Conservation (phyloP, 2,329 filamentous ascomycete species). For the Capronia coronata region DNA sequence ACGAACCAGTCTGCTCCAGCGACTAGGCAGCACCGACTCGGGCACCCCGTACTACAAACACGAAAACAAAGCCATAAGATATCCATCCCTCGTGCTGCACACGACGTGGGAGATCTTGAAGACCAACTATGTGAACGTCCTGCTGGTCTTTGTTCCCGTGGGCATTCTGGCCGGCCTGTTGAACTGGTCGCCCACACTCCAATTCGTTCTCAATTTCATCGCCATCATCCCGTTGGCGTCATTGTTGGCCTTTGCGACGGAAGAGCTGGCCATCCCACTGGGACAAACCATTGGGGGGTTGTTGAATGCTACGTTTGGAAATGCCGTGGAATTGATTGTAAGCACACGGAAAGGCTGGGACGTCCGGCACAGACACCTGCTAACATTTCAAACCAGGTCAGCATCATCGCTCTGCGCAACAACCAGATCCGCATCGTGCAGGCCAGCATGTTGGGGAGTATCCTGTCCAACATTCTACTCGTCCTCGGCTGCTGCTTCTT, state of each 20-base stretch:
- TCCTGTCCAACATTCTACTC: conserved; percentile 87
- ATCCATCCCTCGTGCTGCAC: conserved; percentile 36
- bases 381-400: conserved; percentile 63
- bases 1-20: conserved; percentile 33
- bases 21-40: conserved; percentile 20
- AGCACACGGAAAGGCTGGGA: conserved; percentile 50
- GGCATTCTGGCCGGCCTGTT: conserved; percentile 59
- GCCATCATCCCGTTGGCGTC: conserved; percentile 58
- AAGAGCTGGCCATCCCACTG: conserved; percentile 55
- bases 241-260: conserved; percentile 58
- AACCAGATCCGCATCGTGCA: conserved; percentile 94
- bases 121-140: conserved; percentile 52
- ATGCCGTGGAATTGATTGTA: conserved; percentile 64
- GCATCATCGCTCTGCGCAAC: conserved; percentile 79
- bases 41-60: conserved; percentile 35
- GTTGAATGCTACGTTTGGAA: conserved; percentile 61
- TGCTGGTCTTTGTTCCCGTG: conserved; percentile 59
- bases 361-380: too few species aligned
- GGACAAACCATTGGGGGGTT: conserved; percentile 57
- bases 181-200: conserved; percentile 50
- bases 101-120: conserved; percentile 41
- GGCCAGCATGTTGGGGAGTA: conserved; percentile 92
- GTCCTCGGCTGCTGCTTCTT: conserved; percentile 78
- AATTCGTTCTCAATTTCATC: conserved; percentile 59
- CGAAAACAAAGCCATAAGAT: conserved; percentile 35